Conservation (phyloP, 1,284 basidiomycete genomes). For the Ceraceosorus guamensis region DNA sequence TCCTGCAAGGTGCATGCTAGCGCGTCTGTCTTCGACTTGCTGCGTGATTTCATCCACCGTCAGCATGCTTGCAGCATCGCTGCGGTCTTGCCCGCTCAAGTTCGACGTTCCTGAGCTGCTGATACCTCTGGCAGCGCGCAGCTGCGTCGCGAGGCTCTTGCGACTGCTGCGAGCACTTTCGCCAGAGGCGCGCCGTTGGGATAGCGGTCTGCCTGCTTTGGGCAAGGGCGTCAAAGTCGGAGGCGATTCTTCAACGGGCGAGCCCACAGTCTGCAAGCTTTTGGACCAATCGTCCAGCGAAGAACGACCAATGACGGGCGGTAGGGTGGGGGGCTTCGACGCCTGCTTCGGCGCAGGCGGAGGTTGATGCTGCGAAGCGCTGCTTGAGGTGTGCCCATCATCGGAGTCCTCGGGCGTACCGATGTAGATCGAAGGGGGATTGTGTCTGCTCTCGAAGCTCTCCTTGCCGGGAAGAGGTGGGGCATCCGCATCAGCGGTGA, state of each 20-base stretch:
- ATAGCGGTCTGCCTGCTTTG: constrained; percentile 12
- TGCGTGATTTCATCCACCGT: constrained; percentile 97
- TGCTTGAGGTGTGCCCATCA: not conserved
- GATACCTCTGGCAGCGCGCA: constrained; percentile 16
- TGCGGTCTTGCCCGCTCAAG: constrained; percentile 55
- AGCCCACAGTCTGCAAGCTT: constrained; percentile 25
- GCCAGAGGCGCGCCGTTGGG: constrained; percentile 28
- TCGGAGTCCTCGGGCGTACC: constrained; percentile 11
- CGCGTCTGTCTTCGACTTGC: constrained; percentile 77
- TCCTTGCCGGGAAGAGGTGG: constrained; percentile 32
- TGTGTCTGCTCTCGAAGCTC: constrained; percentile 14
- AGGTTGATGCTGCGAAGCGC: constrained; percentile 7
- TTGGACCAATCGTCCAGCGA: constrained; percentile 38
- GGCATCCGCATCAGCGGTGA: constrained; percentile 31
- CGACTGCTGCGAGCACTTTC: constrained; percentile 29
- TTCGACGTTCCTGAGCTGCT: not conserved
- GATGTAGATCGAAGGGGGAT: constrained; percentile 24
- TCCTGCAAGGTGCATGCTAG: constrained; percentile 48
- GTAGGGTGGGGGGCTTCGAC: constrained; percentile 33
- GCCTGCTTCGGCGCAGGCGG: too few species aligned
- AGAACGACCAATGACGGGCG: constrained; percentile 26
- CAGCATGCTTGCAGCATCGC: constrained; percentile 81
- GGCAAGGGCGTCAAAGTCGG: not conserved
- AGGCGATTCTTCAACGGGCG: not conserved
- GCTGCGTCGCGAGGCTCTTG: constrained; percentile 27